Conservation (phyloP, 306 rosid genomes). For the Prunus armeniaca region DNA sequence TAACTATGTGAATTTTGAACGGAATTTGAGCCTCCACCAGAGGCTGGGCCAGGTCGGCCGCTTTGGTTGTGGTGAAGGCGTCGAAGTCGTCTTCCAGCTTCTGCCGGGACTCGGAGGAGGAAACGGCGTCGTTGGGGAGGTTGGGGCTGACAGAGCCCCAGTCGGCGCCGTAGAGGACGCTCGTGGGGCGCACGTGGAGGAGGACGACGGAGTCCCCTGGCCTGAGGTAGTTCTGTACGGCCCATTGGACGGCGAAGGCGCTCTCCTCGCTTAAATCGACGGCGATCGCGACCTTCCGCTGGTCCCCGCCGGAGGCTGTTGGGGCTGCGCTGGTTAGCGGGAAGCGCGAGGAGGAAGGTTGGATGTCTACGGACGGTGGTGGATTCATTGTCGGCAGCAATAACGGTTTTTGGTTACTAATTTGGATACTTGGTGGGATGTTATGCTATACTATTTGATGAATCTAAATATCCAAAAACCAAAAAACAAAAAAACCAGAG, state of each 20-base stretch:
- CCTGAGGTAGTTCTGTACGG: constrained; percentile 81
- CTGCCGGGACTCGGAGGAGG: constrained; percentile 39
- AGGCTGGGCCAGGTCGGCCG: constrained; percentile 62
- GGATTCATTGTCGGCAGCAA: constrained; percentile 14
- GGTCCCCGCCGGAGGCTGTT: constrained; percentile 29
- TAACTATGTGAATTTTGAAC: constrained; percentile 78
- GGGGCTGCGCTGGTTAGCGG: constrained; percentile 8
- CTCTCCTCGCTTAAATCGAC: constrained; percentile 94
- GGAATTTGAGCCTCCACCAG: constrained; percentile 68
- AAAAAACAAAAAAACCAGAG: too few relatives aligned
- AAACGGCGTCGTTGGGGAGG: not conserved
- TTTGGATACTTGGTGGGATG: too few relatives aligned
- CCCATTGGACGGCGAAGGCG: constrained; percentile 88
- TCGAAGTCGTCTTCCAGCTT: constrained; percentile 74
- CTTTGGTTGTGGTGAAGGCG: constrained; percentile 60
- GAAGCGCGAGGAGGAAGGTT: constrained; percentile 25
- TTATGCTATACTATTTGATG: too few relatives aligned
- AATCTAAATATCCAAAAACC: too few relatives aligned
- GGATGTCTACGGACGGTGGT: constrained; percentile 19
- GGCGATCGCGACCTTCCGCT: constrained; percentile 88
- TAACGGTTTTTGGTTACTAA: too few relatives aligned
- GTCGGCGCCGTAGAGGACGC: constrained; percentile 89
- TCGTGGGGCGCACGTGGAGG: constrained; percentile 85
- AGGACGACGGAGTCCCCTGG: constrained; percentile 81
- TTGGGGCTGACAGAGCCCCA: constrained; percentile 59